Evolutionary conservation across 2,329 filamentous ascomycete species (phyloP).

Genomic region (Arthrocladium fulminans): DNA sequence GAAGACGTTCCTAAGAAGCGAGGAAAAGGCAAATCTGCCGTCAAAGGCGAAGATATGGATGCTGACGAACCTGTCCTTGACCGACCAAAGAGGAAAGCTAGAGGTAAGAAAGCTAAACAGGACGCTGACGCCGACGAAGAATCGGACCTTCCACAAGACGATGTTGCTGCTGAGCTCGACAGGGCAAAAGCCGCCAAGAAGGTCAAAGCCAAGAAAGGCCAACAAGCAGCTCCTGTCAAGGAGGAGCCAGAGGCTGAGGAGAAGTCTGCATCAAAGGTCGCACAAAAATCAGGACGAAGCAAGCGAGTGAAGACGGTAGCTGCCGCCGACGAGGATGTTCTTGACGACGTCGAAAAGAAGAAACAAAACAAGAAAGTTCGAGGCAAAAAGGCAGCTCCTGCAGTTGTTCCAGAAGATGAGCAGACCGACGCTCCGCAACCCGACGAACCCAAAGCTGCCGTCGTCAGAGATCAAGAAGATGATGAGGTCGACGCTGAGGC

Average conservation of each 20-base stretch:
- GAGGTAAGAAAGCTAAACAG: neutral
- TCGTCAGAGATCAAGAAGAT: constrained; percentile 4
- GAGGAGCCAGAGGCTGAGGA: neutral
- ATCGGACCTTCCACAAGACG: neutral
- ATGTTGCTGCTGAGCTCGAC: constrained; percentile 6
- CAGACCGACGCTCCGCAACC: constrained; percentile 32
- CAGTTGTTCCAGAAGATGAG: constrained; percentile 28
- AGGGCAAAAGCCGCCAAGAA: neutral
- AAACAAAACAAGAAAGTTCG: constrained; percentile 1
- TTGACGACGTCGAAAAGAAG: constrained; percentile 9
- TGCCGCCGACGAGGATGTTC: constrained; percentile 7
- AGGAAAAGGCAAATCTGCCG: constrained; percentile 5
- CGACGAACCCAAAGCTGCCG: constrained; percentile 32
- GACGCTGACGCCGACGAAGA: neutral
- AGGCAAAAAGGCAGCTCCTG: constrained; percentile 2
- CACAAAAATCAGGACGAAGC: neutral
- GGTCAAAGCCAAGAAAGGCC: neutral
- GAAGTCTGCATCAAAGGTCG: neutral
- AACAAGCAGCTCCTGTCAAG: neutral
- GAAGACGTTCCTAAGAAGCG: constrained; percentile 13
- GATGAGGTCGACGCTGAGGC: neutral
- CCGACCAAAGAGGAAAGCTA: constrained; percentile 21
- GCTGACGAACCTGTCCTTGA: constrained; percentile 21
- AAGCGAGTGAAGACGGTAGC: constrained; percentile 10
- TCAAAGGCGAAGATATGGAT: constrained; percentile 24